Base-by-base conservation (phyloP, 805 yeast genomes). In the Saturnispora zaruensis region DNA sequence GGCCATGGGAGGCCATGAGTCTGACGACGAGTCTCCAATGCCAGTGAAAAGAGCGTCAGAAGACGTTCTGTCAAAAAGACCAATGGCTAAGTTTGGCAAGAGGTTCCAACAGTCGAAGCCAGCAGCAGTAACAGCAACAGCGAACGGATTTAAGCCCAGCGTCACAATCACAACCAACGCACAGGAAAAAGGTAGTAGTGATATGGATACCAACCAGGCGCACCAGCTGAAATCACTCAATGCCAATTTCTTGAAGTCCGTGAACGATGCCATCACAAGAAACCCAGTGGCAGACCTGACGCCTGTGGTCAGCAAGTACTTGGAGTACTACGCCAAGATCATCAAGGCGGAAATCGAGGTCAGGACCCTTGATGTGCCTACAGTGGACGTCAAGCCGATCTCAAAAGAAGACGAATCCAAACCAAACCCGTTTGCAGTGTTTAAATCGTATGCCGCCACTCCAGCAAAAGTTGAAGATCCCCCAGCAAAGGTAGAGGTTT, bases 201-300 rank as follows among this genome's bases (percentile, higher is more conserved):
- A 23, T 5, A 11, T 47, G 5, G 11, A 46, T 21, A 33, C 25
- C 21, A 75, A 70, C 16, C 72, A 67, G 51, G 66, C 74, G 24
- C 72, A 71, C 14, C 79, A 79, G 59, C 59, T 81, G 36, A 78
- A 75, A 57, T 90, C 95, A 1, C 69, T 87, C 59, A 85, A 85
- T 61, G 73, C 74, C 8, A 78, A 73, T 48, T 81, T 87, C 56
- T 65, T 73, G 28, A 71, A 71, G 14, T 71, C 80, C 28, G 61
- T 87, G 30, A 66, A 66, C 38, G 63, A 67, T 24, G 65, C 73
- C 9, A 62, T 75, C 25, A 51, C 55, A 1, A 63, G 67, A 5
- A 76, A 77, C 53, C 74, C 82, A 2, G 66, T 77, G 11, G 79
- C 78, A 2, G 77, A 83, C 57, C 75, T 84, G 55, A 67, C 77